These are phyloP conservation scores for Phytophthora megakarya DNA, from an alignment of 352 stramenopile species.

Conservation along the genomic window DNA sequence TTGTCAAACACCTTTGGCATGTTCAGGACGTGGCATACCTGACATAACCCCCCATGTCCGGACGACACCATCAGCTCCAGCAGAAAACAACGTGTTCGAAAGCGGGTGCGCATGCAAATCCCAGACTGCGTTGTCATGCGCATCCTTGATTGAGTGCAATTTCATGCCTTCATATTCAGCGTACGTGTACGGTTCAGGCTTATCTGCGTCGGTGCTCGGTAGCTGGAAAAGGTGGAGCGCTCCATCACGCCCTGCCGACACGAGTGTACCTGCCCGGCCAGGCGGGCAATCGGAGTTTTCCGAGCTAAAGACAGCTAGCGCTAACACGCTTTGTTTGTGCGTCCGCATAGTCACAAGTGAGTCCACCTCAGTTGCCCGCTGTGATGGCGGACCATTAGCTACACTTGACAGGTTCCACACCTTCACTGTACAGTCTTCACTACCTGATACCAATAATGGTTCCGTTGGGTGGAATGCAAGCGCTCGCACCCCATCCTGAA, in stretches of 20 bases:
- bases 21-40: slow-evolving; percentile 40
- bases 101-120: slow-evolving; percentile 80
- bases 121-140: slow-evolving; percentile 86
- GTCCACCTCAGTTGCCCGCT: slow-evolving; percentile 77
- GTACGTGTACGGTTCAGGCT: slow-evolving; percentile 68
- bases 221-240: slow-evolving; percentile 72
- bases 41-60: slow-evolving; percentile 77
- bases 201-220: slow-evolving; percentile 60
- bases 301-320: slow-evolving; percentile 70
- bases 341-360: slow-evolving; percentile 76
- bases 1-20: neutral
- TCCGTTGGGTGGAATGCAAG: slow-evolving; percentile 85
- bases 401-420: slow-evolving; percentile 81
- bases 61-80: slow-evolving; percentile 77
- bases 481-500: slow-evolving; percentile 76
- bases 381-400: slow-evolving; percentile 62
- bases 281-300: slow-evolving; percentile 70
- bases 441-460: slow-evolving; percentile 79
- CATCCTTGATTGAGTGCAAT: slow-evolving; percentile 67
- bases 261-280: slow-evolving; percentile 64
- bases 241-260: slow-evolving; percentile 78
- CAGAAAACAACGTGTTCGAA: slow-evolving; percentile 84
- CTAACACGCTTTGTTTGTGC: slow-evolving; percentile 77
- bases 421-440: slow-evolving; percentile 86
- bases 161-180: slow-evolving; percentile 79